A percentile compares a stretch with the other conserved stretches of the same genome.
phyloP scores from a whole-genome alignment of 768 basidiomycete genomes.

The Xerocomus potaroensis region DNA sequence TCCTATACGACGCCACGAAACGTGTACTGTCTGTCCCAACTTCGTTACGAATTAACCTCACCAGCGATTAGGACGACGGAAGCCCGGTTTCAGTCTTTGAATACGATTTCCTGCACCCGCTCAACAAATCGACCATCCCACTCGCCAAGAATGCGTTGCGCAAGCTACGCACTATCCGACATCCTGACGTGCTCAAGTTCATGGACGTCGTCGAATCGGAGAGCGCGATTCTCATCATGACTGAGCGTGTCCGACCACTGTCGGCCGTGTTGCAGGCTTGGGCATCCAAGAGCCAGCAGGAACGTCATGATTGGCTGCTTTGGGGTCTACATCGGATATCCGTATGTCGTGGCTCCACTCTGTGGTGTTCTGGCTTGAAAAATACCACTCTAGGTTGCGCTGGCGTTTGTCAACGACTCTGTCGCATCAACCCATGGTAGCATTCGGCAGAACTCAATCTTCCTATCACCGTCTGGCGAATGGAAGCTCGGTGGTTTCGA shows the following conservation, averaged over 20 bases:
- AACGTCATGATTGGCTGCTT: constrained; percentile 81
- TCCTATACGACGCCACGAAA: constrained; percentile 83
- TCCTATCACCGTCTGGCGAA: constrained; percentile 90
- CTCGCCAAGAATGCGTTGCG: constrained; percentile 87
- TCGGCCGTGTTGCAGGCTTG: constrained; percentile 56
- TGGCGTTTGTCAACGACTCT: constrained; percentile 86
- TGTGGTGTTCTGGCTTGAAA: neutral
- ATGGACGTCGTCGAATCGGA: constrained; percentile 93
- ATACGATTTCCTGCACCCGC: constrained; percentile 69
- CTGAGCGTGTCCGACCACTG: constrained; percentile 85
- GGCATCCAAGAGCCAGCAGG: constrained; percentile 56
- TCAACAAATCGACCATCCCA: constrained; percentile 55
- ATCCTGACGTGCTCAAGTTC: constrained; percentile 95
- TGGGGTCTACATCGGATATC: constrained; percentile 93
- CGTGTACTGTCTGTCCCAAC: constrained; percentile 46
- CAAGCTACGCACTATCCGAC: constrained; percentile 86
- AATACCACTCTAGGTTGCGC: constrained; percentile 57
- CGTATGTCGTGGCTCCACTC: constrained; percentile 37
- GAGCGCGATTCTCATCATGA: constrained; percentile 83
- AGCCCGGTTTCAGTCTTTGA: constrained; percentile 86
- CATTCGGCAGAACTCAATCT: constrained; percentile 69
- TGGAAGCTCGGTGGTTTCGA: constrained; percentile 98
- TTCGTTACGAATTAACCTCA: constrained; percentile 12
- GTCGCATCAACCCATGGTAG: constrained; percentile 82
- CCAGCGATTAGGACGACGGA: constrained; percentile 71